Conservation (phyloP, 345 rosid genomes). For the Eucalyptus cloeziana region DNA sequence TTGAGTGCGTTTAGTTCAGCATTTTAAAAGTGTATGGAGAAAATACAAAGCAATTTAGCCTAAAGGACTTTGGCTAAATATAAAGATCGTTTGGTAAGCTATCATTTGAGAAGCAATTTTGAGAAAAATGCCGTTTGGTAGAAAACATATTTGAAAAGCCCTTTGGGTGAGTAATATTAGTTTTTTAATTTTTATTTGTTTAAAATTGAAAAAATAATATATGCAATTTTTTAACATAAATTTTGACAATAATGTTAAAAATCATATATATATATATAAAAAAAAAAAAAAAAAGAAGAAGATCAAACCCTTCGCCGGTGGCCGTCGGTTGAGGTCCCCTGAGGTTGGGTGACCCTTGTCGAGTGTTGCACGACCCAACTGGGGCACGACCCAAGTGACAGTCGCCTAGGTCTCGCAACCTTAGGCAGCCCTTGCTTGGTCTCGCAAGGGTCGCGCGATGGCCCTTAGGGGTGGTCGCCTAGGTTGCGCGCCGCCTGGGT, state of each 20-base stretch:
- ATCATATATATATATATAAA: no score
- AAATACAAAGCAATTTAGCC: no score
- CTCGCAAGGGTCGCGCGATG: accelerated
- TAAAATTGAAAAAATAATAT: no score
- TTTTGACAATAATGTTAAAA: no score
- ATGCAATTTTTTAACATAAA: no score
- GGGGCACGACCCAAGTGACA: accelerated
- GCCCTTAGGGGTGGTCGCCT: no score
- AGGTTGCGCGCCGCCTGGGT: accelerated
- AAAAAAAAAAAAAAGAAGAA: no score
- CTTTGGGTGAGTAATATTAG: no score
- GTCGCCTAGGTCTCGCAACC: accelerated
- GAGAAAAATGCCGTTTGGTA: accelerated
- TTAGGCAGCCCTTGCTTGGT: accelerated
- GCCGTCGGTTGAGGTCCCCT: accelerated
- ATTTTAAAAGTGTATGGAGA: no score
- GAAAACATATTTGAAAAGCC: accelerated
- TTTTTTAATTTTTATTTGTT: no score
- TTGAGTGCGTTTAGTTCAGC: accelerated
- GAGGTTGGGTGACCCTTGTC: accelerated
- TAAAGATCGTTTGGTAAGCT: accelerated
- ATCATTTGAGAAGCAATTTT: accelerated
- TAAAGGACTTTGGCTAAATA: no score
- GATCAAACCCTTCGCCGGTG: accelerated
- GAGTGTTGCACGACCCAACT: accelerated